A percentile compares a stretch with the other conserved stretches of the same genome.
phyloP scores from a whole-genome alignment of 495 filamentous ascomycete species.

The Tuber aestivum region DNA sequence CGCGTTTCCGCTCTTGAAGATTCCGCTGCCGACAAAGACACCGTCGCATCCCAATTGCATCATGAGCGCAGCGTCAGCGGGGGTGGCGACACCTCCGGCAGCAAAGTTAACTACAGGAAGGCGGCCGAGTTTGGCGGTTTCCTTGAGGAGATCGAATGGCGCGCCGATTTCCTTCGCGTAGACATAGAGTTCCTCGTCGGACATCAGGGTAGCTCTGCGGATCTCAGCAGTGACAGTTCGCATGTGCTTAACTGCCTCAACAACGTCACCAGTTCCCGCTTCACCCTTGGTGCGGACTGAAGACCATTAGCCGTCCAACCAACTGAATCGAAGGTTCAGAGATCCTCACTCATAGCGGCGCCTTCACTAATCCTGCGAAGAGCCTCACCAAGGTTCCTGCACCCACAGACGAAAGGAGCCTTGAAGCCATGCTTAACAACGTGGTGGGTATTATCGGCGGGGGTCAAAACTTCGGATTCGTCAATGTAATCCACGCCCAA shows the following conservation, averaged over 20 bases:
- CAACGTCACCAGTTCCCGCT: conserved; percentile 94
- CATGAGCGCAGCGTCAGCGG: conserved; percentile 95
- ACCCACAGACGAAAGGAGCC: conserved; percentile 93
- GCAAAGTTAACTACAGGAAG: conserved; percentile 98
- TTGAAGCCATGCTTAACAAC: conserved; percentile 81
- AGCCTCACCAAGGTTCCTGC: conserved; percentile 90
- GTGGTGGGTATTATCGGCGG: conserved; percentile 83
- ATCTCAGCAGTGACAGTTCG: conserved; percentile 83
- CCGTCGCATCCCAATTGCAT: conserved; percentile 98
- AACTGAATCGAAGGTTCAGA: background rate
- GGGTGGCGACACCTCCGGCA: conserved; percentile 92
- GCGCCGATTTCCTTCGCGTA: conserved; percentile 75
- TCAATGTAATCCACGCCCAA: conserved; percentile 97
- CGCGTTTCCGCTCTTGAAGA: conserved; percentile 93
- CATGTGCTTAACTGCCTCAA: conserved; percentile 95
- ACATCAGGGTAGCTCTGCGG: conserved; percentile 59
- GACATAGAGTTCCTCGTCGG: conserved; percentile 62
- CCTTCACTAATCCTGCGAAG: conserved; percentile 87
- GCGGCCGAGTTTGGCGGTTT: conserved; percentile 78
- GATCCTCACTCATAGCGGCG: conserved; percentile 70
- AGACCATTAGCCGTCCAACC: conserved; percentile 2
- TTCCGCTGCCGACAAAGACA: conserved; percentile 92
- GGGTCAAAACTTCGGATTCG: conserved; percentile 93
- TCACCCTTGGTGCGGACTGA: conserved; percentile 88
- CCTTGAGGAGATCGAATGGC: conserved; percentile 69